Percentiles rank a stretch among this genome's conserved stretches.
phyloP scores from a whole-genome alignment of 2,329 filamentous ascomycete genomes.

The Kalmusia sp. region DNA sequence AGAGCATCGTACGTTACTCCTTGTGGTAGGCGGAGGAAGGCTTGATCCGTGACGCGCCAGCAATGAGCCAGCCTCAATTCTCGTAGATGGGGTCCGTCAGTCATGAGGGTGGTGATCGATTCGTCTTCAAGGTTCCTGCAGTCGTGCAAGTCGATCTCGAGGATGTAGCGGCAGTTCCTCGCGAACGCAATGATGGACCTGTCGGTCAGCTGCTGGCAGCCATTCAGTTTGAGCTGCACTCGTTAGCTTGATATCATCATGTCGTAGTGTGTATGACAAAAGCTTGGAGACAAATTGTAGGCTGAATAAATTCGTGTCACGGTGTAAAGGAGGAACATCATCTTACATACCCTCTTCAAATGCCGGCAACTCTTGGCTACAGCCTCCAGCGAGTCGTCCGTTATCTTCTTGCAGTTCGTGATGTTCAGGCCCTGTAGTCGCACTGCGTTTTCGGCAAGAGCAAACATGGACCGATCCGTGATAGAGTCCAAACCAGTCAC shows the following conservation, averaged over 20 bases:
- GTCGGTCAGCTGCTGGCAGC: slow-evolving; percentile 85
- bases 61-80: slow-evolving; percentile 90
- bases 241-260: slow-evolving; percentile 34
- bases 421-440: slow-evolving; percentile 93
- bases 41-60: slow-evolving; percentile 81
- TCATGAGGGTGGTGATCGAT: slow-evolving; percentile 81
- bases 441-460: slow-evolving; percentile 81
- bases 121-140: slow-evolving; percentile 82
- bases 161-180: slow-evolving; percentile 84
- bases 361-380: slow-evolving; percentile 84
- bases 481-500: slow-evolving; percentile 82
- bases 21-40: slow-evolving; percentile 79
- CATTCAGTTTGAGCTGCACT: slow-evolving; percentile 86
- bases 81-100: slow-evolving; percentile 80
- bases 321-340: too few relatives aligned
- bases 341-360: slow-evolving; percentile 77
- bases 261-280: background rate
- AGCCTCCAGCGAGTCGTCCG: slow-evolving; percentile 81
- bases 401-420: slow-evolving; percentile 82
- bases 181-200: slow-evolving; percentile 85
- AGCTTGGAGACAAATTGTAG: too few relatives aligned
- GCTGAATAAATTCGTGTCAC: too few relatives aligned
- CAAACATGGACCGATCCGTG: slow-evolving; percentile 79
- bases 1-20: slow-evolving; percentile 81
- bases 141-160: slow-evolving; percentile 94